phyloP scores from a whole-genome alignment of 306 rosid genomes.

The Malus orientalis region DNA sequence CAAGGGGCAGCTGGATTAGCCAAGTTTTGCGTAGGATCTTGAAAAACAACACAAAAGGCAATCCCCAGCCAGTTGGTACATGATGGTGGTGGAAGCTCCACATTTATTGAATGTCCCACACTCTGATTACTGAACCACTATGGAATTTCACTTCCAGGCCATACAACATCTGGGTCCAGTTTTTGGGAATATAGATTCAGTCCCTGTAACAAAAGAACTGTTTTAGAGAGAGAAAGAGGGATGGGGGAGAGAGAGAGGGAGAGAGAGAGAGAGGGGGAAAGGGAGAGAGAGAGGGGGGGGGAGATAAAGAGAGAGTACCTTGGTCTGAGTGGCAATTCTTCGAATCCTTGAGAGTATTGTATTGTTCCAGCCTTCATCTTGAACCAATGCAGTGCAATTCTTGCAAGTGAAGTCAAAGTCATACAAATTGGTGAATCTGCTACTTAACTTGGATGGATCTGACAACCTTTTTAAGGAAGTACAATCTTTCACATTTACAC shows the following conservation, averaged over 20 bases:
- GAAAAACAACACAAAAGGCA: not conserved
- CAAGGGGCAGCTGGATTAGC: not conserved
- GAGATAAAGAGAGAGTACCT: not conserved
- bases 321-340: no score
- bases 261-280: no score
- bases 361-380: not conserved
- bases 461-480: not conserved
- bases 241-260: not conserved
- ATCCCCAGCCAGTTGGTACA: not conserved
- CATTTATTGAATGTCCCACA: not conserved
- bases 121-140: not conserved
- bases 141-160: constrained; percentile 1
- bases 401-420: not conserved
- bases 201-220: no score
- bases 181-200: no score
- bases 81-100: not conserved
- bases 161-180: no score
- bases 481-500: not conserved
- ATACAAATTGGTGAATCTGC: not conserved
- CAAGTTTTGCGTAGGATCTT: not conserved
- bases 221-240: no score
- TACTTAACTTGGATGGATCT: not conserved
- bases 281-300: no score
- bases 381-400: constrained; percentile 4
- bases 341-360: not conserved